A percentile compares a stretch with the other conserved stretches of the same genome.
Conservation (phyloP, 768 basidiomycete genomes). For the Hericium erinaceus region DNA sequence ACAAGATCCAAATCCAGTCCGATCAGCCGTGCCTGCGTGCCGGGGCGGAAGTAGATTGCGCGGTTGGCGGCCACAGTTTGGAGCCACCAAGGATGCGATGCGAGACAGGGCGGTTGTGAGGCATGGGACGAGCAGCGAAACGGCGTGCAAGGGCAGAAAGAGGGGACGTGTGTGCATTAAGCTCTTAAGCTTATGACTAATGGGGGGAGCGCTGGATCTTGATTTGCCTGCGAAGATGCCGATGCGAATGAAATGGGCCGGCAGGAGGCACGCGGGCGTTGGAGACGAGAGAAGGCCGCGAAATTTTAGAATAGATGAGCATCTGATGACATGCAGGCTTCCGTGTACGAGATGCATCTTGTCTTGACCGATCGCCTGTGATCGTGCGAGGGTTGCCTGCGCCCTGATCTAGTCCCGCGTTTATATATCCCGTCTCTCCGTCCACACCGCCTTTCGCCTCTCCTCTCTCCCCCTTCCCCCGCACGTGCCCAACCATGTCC, state of each 20-base stretch:
- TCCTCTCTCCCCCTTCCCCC: constrained; percentile 21
- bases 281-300: constrained; percentile 29
- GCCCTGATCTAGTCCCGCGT: constrained; percentile 34
- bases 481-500: constrained; percentile 37
- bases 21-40: background rate
- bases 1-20: background rate
- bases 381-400: constrained; percentile 46
- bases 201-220: constrained; percentile 28
- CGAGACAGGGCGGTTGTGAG: background rate
- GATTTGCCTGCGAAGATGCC: constrained; percentile 29
- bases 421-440: constrained; percentile 15
- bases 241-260: constrained; percentile 29
- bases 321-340: constrained; percentile 16
- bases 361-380: constrained; percentile 48
- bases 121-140: background rate
- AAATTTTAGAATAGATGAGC: constrained; percentile 14
- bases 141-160: constrained; percentile 13
- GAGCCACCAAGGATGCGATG: background rate
- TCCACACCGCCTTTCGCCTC: constrained; percentile 19
- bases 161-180: constrained; percentile 28
- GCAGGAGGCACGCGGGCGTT: constrained; percentile 48
- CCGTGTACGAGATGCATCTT: constrained; percentile 14
- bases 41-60: background rate
- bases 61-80: background rate
- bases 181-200: constrained; percentile 34